Base-by-base conservation (phyloP, 176 grass and related monocot species). In the Musa itinerans region DNA sequence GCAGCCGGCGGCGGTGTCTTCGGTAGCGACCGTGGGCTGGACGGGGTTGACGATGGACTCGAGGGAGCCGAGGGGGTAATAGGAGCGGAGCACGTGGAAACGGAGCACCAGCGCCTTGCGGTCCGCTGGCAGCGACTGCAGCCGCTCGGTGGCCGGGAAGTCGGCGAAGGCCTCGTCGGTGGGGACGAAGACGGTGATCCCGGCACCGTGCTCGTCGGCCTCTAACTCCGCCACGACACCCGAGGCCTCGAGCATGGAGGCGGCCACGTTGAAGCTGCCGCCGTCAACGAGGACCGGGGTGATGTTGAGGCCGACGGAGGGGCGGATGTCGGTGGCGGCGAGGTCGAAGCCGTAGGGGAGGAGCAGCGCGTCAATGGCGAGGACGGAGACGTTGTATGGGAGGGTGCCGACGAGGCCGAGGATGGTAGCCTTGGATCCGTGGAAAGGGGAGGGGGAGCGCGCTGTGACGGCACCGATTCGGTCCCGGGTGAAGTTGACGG, bases 1-100 rank as follows among this genome's bases (percentile, higher is more conserved):
- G 55, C 80, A 83, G 58, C 90, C 90, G 63, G 94, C 94, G 81
- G 83, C 86, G 10, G 86, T 80, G 76, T 59, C 71, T 82, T 98
- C 94, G 0, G 94, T 98, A 9, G 94, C 94, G 10, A 98, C 81
- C 22, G 95, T 98, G 26, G 95, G 95, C 74, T 98, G 95, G n/a
- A 94, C 90, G 16, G 95, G 95, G 86, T 98, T 98, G 19, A 98
- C 90, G 69, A 98, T 98, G 66, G 95, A 98, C 64, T 98, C 90
- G 0, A 98, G 88, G 8, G 95, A 98, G 49, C 95, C 95, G 1
- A 98, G 90, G 12, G 90, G 95, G 68, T 99, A 99, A 77, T 99
- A 99, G 26, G 95, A 99, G 74, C 91, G 95, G 57, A 99, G 95
- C 3, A 91, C 95, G 52, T 99, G 95, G 90, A 89, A 99, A 54